Evolutionary conservation across 768 basidiomycete species (phyloP), one percentile per base, ranked within the genome.

Genomic region (Imleria badia): DNA sequence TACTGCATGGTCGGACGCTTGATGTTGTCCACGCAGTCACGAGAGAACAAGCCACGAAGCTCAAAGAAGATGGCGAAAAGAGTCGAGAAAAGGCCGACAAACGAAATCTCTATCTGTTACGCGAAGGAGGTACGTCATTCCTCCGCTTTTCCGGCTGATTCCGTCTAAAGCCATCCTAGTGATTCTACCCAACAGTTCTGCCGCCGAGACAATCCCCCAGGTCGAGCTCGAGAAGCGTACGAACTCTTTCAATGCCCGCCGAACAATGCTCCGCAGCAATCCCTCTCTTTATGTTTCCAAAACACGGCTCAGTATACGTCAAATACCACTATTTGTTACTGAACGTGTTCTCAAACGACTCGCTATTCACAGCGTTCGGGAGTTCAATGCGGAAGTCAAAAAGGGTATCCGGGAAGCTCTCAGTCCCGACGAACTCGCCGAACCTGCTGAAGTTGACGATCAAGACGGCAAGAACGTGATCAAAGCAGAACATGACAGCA

Each of bases 281-380:
- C 96, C 97, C 0, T 90, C 92, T 0, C 78, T 99, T 6, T 99
- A 88, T 75, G 89, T 99, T 64, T 98, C 95, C 26, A 89, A 86
- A 66, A 98, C 93, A 0, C 93, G 97, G 56, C 84, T 99, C 39
- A 94, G 91, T 54, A 82, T 99, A 56, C 91, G 97, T 5, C 93
- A 97, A 64, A 81, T 99, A 22, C 97, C 97, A 0, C 75, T 89
- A 0, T 96, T 89, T 67, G 94, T 86, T 14, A 91, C 91, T 0
- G 96, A 99, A 66, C 87, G 91, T 39, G 81, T 89, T 62, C 80
- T 98, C 55, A 96, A 94, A 67, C 88, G 90, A 3, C 82, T 99
- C 20, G 90, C 90, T 2, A 80, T 86, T 20, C 87, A 97, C 64
- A 87, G 93, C 5, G 74, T 88, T 10, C 83, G 86, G 39, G 76